These are phyloP conservation scores for Mycena leptocephala DNA, from an alignment of 768 basidiomycete genomes.

Conservation along the genomic window DNA sequence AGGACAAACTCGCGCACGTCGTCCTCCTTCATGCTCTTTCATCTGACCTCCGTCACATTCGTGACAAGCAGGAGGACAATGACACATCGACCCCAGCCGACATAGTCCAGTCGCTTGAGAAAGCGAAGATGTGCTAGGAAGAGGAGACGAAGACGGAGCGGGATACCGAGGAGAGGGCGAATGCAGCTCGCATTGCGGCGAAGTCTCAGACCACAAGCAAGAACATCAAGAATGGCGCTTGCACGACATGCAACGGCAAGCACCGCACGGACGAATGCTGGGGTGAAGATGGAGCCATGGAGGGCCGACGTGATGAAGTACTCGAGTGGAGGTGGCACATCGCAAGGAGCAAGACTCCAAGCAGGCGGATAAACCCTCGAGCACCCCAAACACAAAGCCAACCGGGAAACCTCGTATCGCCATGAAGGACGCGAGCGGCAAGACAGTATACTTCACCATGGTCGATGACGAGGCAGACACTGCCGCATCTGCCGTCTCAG, in stretches of 20 bases:
- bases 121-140: neutral
- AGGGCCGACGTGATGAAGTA: slow-evolving; percentile 8
- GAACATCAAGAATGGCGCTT: neutral
- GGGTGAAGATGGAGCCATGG: no score
- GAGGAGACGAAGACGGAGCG: no score
- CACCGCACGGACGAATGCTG: slow-evolving; percentile 3
- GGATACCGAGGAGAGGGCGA: no score
- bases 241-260: neutral
- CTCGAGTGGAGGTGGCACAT: neutral
- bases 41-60: neutral
- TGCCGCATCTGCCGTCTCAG: neutral
- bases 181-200: neutral
- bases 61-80: neutral
- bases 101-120: neutral
- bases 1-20: no score
- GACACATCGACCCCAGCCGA: neutral
- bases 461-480: neutral
- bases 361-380: neutral
- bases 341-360: neutral
- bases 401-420: neutral
- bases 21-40: neutral
- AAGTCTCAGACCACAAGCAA: neutral
- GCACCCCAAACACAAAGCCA: neutral
- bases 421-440: neutral
- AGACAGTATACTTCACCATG: slow-evolving; percentile 7